These are phyloP conservation scores for Stereum hirsutum DNA, from an alignment of 1,284 basidiomycete genomes.

Conservation along the genomic window DNA sequence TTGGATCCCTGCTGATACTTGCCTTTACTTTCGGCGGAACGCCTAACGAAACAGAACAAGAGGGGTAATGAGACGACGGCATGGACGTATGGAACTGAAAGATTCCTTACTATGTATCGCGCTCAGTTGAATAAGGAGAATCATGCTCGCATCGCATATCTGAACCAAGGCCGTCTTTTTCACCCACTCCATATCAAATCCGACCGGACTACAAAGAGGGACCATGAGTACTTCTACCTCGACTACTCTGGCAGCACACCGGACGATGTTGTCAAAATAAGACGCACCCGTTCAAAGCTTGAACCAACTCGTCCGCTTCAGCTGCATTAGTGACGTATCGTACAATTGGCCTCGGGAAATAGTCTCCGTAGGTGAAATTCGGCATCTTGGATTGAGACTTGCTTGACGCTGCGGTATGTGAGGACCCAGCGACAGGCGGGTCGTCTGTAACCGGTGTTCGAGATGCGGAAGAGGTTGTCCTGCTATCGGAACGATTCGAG, in stretches of 20 bases:
- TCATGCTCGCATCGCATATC: slow-evolving; percentile 33
- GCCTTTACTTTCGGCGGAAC: slow-evolving; percentile 37
- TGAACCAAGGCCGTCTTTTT: slow-evolving; percentile 44
- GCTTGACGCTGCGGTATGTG: too few relatives aligned
- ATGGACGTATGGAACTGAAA: neutral
- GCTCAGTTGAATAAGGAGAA: slow-evolving; percentile 49
- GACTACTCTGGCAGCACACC: neutral
- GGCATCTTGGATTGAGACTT: slow-evolving; percentile 13
- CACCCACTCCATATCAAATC: slow-evolving; percentile 57
- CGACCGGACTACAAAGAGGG: slow-evolving; percentile 32
- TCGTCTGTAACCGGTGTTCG: too few relatives aligned
- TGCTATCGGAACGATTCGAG: too few relatives aligned
- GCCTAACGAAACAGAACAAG: slow-evolving; percentile 16
- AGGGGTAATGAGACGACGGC: neutral
- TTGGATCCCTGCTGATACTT: slow-evolving; percentile 9
- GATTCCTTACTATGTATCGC: slow-evolving; percentile 39
- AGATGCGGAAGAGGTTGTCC: too few relatives aligned
- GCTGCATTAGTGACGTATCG: slow-evolving; percentile 32
- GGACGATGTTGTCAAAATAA: neutral
- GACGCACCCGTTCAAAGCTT: slow-evolving; percentile 28
- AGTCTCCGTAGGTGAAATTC: slow-evolving; percentile 32
- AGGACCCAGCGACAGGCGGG: too few relatives aligned
- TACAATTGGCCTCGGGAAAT: slow-evolving; percentile 23
- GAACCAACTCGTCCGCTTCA: slow-evolving; percentile 32
- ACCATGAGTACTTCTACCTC: neutral